Base-by-base conservation (phyloP, 768 basidiomycete species). In the Pulveroboletus ravenelii region DNA sequence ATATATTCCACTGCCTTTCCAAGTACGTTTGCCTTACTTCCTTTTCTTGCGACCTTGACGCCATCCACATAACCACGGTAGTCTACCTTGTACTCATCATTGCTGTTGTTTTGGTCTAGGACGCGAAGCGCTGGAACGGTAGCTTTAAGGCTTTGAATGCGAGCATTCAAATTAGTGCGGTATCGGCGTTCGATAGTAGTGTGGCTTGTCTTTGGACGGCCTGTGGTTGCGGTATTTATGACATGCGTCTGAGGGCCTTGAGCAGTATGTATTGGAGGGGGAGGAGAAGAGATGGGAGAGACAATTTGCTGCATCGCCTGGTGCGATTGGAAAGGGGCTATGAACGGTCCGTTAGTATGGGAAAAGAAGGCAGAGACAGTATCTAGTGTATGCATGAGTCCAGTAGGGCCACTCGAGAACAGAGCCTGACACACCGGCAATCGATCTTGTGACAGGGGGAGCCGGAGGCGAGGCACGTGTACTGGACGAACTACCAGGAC, bases 1-100 rank as follows among this genome's bases (percentile, higher is more conserved):
- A 94, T 94, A 63, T 94, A 94, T 66, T 94, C 92, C 10, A 89
- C 87, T 0, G 90, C 90, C 55, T 93, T 94, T 32, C 87, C 89
- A 10, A 94, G 77, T 6, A 94, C 88, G 50, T 89, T 91, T 3
- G 90, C 90, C 63, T 94, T 94, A 69, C 85, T 88, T 66, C 89
- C 89, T 70, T 93, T 94, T 51, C 90, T 77, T 8, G 92, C 92
- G 10, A 92, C 86, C 65, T 87, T 88, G 62, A 94, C 89, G n/a
- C 92, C 92, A 59, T 94, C 92, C 3, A 93, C 85, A 57, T 85
- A 92, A 3, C 92, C 92, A 4, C 89, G 78, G 34, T 84, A 82
- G 53, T 93, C 89, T n/a, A 89, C 80, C 2, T 79, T 71, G 41
- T 67, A 62, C 14, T 72, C 74, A 3, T 77, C 74, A 30, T 39